Evolutionary conservation across 345 rosid genomes (phyloP), one percentile per base, ranked within the genome.

Genomic region (Hibiscus syriacus): DNA sequence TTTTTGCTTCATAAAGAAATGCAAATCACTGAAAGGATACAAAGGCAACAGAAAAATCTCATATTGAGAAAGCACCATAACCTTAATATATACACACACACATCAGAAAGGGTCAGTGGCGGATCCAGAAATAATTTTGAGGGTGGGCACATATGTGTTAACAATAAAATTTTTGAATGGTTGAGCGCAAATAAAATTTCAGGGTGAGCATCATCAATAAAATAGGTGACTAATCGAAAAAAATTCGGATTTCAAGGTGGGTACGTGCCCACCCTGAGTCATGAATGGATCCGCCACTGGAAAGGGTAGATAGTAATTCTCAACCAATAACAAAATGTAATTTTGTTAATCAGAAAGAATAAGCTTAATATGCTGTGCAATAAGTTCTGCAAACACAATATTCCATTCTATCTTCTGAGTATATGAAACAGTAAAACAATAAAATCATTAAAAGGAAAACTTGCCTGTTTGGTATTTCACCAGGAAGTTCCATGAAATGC

Each of bases 401-500:
- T 22, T 27, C 23, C 6, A n/a, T 2, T 23, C 14, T 66, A 16
- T 25, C 22, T 39, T 39, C 38, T 13, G 10, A 71, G 8, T 1
- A 23, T 25, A 48, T 36, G 36, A 65, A 62, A 43, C n/a, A n/a
- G 7, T 29, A 52, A 30, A 72, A 57, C 9, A 19, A 43, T 23
- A 58, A 13, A 2, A 43, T 64, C 5, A 43, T 45, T 20, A 11
- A 58, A 13, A 75, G 46, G 41, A 49, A 68, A 6, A 76, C 92
- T 81, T 84, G 83, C 99, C 97, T 93, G 81, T 89, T 91, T 56
- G 90, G 97, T 81, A 92, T 92, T 85, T 94, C 93, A 55, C 99
- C 99, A 41, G 99, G 99, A 80, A 94, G 92, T 82, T 92, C 99
- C 99, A 91, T 94, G 73, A 94, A 94, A 84, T 86, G 98, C 74